Evolutionary conservation across 2,329 filamentous ascomycete species (phyloP).

Genomic region (Hymenoscyphus occultus): DNA sequence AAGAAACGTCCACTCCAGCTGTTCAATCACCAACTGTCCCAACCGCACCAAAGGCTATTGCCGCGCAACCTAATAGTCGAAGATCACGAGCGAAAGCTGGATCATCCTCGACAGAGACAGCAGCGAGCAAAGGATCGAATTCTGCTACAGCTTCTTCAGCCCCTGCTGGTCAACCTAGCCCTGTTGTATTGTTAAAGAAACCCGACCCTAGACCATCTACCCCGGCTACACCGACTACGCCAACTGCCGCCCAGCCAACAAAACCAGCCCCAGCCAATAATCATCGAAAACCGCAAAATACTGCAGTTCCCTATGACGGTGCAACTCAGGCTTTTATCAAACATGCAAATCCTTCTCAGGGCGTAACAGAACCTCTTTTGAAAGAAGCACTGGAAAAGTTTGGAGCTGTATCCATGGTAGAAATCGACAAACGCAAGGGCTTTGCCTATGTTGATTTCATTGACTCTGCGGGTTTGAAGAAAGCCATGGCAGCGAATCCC

Average conservation of each 20-base stretch:
- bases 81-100: slow-evolving; percentile 39
- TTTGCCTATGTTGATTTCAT: slow-evolving; percentile 92
- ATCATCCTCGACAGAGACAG: slow-evolving; percentile 31
- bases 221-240: slow-evolving; percentile 27
- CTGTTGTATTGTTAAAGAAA: slow-evolving; percentile 42
- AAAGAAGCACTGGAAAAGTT: slow-evolving; percentile 71
- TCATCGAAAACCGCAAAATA: slow-evolving; percentile 32
- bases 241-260: slow-evolving; percentile 31
- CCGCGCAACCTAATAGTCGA: slow-evolving; percentile 22
- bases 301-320: slow-evolving; percentile 40
- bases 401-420: slow-evolving; percentile 73
- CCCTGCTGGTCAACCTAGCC: slow-evolving; percentile 31
- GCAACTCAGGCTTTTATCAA: slow-evolving; percentile 73
- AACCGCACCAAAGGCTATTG: slow-evolving; percentile 34
- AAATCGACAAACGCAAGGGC: slow-evolving; percentile 92
- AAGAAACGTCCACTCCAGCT: slow-evolving; percentile 16
- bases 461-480: slow-evolving; percentile 67
- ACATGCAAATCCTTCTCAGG: slow-evolving; percentile 84
- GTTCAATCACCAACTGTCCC: slow-evolving; percentile 22
- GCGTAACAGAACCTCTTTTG: slow-evolving; percentile 79
- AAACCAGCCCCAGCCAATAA: slow-evolving; percentile 20
- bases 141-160: slow-evolving; percentile 25
- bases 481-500: slow-evolving; percentile 78
- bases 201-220: slow-evolving; percentile 29
- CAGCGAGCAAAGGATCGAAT: slow-evolving; percentile 25